phyloP scores from a whole-genome alignment of 164 flowering plant species.

The Brasenia schreberi region DNA sequence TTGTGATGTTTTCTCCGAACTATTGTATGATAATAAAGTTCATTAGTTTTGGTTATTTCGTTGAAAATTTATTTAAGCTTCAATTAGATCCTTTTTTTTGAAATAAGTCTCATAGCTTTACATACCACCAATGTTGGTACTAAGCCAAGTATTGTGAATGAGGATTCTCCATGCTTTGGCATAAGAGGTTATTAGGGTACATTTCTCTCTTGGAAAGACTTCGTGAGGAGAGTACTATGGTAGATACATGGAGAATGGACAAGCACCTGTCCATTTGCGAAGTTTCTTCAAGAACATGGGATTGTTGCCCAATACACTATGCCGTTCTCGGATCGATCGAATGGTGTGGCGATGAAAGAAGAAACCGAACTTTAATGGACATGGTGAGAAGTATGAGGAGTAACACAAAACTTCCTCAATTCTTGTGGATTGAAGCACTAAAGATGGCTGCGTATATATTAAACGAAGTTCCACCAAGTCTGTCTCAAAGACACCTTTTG shows the following conservation, averaged over 20 bases:
- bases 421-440: not conserved
- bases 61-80: too few relatives aligned
- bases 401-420: not conserved
- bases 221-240: slow-evolving; percentile 2
- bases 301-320: slow-evolving; percentile 4
- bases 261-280: not conserved
- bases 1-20: not conserved
- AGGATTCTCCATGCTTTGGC: not conserved
- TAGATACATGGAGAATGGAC: not conserved
- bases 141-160: too few relatives aligned
- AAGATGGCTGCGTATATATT: not conserved
- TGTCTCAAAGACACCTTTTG: not conserved
- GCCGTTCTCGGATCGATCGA: not conserved
- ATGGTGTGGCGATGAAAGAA: not conserved
- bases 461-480: not conserved
- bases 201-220: not conserved
- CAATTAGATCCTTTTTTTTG: not conserved
- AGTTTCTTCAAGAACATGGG: not conserved
- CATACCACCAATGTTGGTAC: not conserved
- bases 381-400: not conserved
- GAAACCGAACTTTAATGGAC: not conserved
- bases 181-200: not conserved
- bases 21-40: not conserved
- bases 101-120: not conserved
- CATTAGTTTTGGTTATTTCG: too few relatives aligned